phyloP scores from a whole-genome alignment of 2,329 filamentous ascomycete species.

The Lasiodiplodia citricola region DNA sequence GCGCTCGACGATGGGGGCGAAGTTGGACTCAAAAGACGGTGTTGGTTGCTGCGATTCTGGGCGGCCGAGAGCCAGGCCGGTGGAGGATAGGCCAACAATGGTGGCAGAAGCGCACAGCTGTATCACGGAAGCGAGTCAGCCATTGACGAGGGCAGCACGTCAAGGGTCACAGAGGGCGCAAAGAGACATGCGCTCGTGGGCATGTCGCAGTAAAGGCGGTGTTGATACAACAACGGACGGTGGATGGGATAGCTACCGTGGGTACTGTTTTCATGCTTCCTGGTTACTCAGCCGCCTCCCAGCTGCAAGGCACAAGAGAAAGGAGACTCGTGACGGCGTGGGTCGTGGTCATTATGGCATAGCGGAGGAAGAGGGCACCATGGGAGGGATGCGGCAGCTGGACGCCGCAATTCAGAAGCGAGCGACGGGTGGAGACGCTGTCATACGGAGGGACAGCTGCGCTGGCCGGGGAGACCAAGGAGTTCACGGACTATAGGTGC shows the following conservation, averaged over 20 bases:
- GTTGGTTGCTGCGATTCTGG: slow-evolving; percentile 43
- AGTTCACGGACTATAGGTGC: slow-evolving; percentile 30
- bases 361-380: slow-evolving; percentile 30
- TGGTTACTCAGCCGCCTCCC: slow-evolving; percentile 41
- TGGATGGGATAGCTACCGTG: slow-evolving; percentile 41
- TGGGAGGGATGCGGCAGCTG: slow-evolving; percentile 26
- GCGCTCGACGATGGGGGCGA: not conserved
- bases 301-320: slow-evolving; percentile 44
- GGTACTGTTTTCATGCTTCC: slow-evolving; percentile 54
- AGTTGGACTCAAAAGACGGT: slow-evolving; percentile 6
- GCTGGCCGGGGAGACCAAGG: slow-evolving; percentile 34
- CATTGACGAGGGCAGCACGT: slow-evolving; percentile 34
- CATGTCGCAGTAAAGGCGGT: not conserved
- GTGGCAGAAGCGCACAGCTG: slow-evolving; percentile 69
- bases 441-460: slow-evolving; percentile 27
- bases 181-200: slow-evolving; percentile 3
- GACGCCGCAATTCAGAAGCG: slow-evolving; percentile 29
- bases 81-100: slow-evolving; percentile 62
- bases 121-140: slow-evolving; percentile 45
- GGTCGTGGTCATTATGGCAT: slow-evolving; percentile 48
- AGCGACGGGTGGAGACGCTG: slow-evolving; percentile 32
- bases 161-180: slow-evolving; percentile 5
- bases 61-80: slow-evolving; percentile 63
- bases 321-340: slow-evolving; percentile 42
- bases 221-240: not conserved